Conservation (phyloP, 768 basidiomycete genomes). For the Hericium rajendrae region DNA sequence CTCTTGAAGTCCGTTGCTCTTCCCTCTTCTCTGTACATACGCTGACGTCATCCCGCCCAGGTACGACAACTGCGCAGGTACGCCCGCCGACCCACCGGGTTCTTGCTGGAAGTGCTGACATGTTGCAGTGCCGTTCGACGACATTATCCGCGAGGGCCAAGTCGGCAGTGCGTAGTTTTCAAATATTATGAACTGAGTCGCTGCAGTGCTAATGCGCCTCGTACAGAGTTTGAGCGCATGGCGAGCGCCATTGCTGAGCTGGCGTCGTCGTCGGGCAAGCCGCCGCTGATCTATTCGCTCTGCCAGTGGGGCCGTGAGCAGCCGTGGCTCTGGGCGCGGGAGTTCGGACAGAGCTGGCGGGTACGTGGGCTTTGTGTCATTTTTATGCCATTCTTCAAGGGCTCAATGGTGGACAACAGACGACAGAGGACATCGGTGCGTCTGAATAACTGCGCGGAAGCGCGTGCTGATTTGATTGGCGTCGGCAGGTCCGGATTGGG, state of each 20-base stretch:
- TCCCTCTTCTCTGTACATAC: background rate
- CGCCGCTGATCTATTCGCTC: constrained; percentile 45
- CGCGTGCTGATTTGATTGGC: too few species aligned
- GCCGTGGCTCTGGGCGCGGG: constrained; percentile 55
- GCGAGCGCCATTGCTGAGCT: constrained; percentile 44
- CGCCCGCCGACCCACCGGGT: constrained; percentile 9
- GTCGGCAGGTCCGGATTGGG: constrained; percentile 31
- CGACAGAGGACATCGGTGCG: constrained; percentile 35
- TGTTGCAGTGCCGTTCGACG: constrained; percentile 43
- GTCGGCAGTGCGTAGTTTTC: constrained; percentile 35
- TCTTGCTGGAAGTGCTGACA: too few species aligned
- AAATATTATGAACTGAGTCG: constrained; percentile 3
- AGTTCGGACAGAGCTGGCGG: constrained; percentile 57
- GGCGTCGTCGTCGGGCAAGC: constrained; percentile 31
- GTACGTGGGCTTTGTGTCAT: constrained; percentile 21
- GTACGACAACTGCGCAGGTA: constrained; percentile 54
- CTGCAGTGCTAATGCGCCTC: too few species aligned
- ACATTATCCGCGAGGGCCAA: constrained; percentile 44
- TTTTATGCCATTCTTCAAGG: too few species aligned
- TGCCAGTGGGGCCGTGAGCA: constrained; percentile 64
- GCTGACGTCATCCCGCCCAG: background rate
- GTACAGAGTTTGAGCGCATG: constrained; percentile 55
- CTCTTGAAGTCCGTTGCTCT: constrained; percentile 36
- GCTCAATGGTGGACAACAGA: too few species aligned
- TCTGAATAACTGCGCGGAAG: too few species aligned